phyloP scores from a whole-genome alignment of 345 rosid genomes.

The Syzygium oleosum region DNA sequence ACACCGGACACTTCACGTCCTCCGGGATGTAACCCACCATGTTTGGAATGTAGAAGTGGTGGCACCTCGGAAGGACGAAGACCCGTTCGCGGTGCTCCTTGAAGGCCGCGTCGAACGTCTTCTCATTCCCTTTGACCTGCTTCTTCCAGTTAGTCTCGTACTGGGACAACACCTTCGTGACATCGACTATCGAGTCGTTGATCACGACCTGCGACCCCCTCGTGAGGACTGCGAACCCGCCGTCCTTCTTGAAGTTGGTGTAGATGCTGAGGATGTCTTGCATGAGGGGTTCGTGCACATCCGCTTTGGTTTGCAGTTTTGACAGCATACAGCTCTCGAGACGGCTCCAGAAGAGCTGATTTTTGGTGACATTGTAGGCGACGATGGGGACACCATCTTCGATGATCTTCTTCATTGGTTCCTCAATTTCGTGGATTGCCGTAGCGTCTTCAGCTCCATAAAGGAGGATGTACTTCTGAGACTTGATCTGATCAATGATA shows the following conservation, averaged over 20 bases:
- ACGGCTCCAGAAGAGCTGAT: neutral
- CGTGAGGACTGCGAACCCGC: neutral
- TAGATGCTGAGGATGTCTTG: neutral
- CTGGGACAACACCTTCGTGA: neutral
- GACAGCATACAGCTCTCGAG: slow-evolving; percentile 1
- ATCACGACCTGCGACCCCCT: neutral
- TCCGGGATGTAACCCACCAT: slow-evolving; percentile 7
- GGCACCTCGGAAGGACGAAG: neutral
- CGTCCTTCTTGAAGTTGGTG: slow-evolving; percentile 5
- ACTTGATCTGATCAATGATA: neutral
- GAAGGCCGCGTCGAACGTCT: neutral
- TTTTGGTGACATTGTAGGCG: neutral
- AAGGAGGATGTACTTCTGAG: neutral
- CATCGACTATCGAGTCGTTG: neutral
- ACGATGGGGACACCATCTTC: neutral
- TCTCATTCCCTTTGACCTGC: neutral
- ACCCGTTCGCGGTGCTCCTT: neutral
- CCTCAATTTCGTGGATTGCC: neutral
- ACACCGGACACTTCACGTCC: slow-evolving; percentile 6
- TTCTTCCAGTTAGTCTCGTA: slow-evolving; percentile 1
- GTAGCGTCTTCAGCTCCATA: slow-evolving; percentile 9
- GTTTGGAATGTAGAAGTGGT: slow-evolving; percentile 5
- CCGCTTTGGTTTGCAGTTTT: neutral
- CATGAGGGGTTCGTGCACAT: neutral
- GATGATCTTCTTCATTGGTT: neutral